Base-by-base conservation (phyloP, 352 stramenopile genomes). In the Phytophthora cryptogea region DNA sequence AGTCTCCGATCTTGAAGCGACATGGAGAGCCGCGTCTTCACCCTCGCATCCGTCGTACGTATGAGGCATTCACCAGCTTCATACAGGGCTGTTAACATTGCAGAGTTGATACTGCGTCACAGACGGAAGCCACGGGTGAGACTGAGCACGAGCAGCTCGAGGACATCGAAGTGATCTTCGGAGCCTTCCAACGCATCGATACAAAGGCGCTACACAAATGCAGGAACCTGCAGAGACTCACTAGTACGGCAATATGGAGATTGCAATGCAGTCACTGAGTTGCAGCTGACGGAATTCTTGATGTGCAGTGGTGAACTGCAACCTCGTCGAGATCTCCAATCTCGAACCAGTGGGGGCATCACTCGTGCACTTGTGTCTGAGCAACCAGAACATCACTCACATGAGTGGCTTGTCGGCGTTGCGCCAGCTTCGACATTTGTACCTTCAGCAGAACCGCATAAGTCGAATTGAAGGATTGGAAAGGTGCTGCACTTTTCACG, bases 101-200 rank as follows among this genome's bases (percentile, higher is more conserved):
- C 16, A 31, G 23, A 2, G 31, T 10, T 54, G 20, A 30, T 51
- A 26, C 6, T 35, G n/a, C 6, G 8, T 54, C 45, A 20, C 46
- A 89, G 81, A 88, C 72, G 5, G 76, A 86, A 36, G 48, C 59
- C 13, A 86, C 75, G 5, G 86, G 84, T 35, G 76, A 90, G 72
- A 53, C 64, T 10, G 76, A 90, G 23, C 83, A 93, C 45, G 78
- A 80, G 16, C 55, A 62, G 9, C 45, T 97, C 23, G 61, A 81
- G 35, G 76, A 94, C 27, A 57, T 96, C 46, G 86, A 96, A 68
- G 71, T 96, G 33, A 94, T 96, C 60, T 96, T 97, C 51, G 80
- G 73, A 4, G 47, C 27, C 17, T 88, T 86, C 13, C 59, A 84
- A 30, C 68, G 72, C 14, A 66, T 94, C 39, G 71, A 80, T 7